These are phyloP conservation scores for Citrullus colocynthis DNA, from an alignment of 306 rosid genomes.

Conservation along the genomic window DNA sequence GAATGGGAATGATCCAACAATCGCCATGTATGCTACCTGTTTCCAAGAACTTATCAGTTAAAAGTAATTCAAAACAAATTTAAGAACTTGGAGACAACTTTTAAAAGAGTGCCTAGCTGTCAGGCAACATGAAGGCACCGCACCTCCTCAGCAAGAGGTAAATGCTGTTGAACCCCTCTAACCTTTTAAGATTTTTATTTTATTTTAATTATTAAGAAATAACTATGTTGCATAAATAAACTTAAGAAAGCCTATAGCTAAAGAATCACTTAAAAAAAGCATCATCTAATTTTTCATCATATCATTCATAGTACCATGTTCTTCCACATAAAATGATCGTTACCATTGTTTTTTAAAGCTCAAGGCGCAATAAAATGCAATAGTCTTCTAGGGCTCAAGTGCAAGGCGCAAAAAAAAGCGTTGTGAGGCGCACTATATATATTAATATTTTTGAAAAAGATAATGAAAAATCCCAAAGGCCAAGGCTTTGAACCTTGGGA, in stretches of 20 bases:
- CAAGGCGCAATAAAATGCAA: too few relatives aligned
- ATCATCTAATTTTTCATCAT: neutral
- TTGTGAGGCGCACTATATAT: too few relatives aligned
- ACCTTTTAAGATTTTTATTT: neutral
- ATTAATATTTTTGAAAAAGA: too few relatives aligned
- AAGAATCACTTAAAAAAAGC: neutral
- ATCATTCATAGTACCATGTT: neutral
- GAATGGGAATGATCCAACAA: constrained; percentile 89
- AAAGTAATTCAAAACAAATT: neutral
- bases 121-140: neutral
- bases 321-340: neutral
- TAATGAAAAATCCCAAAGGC: too few relatives aligned
- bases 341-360: neutral
- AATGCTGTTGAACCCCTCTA: neutral
- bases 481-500: too few relatives aligned
- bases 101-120: neutral
- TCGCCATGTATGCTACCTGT: constrained; percentile 69
- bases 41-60: neutral
- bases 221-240: neutral
- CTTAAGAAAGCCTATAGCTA: neutral
- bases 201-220: neutral
- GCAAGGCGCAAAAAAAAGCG: too few relatives aligned
- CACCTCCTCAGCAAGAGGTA: neutral
- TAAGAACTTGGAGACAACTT: neutral
- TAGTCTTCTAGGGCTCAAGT: too few relatives aligned